These are phyloP conservation scores for Ensete glaucum DNA, from an alignment of 176 grass and related monocot species.

Conservation along the genomic window DNA sequence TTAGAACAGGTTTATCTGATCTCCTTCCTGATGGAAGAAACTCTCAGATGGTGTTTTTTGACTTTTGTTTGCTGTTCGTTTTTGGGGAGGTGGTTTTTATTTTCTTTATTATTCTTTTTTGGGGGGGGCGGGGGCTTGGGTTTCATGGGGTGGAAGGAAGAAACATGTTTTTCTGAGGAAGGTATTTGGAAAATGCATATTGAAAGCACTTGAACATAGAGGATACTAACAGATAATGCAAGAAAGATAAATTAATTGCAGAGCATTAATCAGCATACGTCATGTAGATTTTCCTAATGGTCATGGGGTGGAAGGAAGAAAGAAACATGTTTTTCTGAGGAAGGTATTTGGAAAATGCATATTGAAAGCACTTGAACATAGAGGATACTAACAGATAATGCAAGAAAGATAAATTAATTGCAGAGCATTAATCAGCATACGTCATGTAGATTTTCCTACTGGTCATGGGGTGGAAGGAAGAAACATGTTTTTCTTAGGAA, in stretches of 20 bases:
- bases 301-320: background rate
- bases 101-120: no score
- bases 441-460: background rate
- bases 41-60: no score
- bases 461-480: background rate
- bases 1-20: no score
- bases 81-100: no score
- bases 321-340: background rate
- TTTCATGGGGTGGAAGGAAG: no score
- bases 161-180: background rate
- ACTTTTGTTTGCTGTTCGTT: no score
- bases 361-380: background rate
- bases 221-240: background rate
- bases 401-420: background rate
- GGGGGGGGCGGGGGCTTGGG: no score
- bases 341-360: background rate
- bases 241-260: background rate
- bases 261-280: background rate
- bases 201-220: background rate
- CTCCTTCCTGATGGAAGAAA: no score
- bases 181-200: background rate
- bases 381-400: background rate
- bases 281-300: background rate
- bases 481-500: no score
- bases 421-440: background rate